A percentile compares a stretch with the other conserved stretches of the same genome.
Evolutionary conservation across 768 basidiomycete species (phyloP).

Genomic region (Hypsizygus marmoreus): DNA sequence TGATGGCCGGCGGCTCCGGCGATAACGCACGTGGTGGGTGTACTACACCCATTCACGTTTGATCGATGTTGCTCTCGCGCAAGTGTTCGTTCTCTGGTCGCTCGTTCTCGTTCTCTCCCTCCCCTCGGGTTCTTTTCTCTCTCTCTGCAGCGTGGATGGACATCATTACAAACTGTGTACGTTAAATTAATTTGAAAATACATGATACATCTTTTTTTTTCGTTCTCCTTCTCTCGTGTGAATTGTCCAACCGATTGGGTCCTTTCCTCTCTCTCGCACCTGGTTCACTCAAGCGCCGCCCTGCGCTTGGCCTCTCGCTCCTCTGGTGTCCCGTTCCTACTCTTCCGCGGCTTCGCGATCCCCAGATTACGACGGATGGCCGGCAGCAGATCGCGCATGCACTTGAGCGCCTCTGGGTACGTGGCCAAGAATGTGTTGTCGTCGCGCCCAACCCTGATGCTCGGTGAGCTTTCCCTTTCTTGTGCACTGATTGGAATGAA

Average conservation of each 20-base stretch:
- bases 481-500: too few relatives aligned
- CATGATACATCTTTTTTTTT: too few relatives aligned
- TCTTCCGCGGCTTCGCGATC: not conserved
- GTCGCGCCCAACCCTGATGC: slow-evolving; percentile 12
- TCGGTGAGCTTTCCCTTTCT: too few relatives aligned
- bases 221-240: too few relatives aligned
- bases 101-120: not conserved
- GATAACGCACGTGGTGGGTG: too few relatives aligned
- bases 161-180: not conserved
- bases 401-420: slow-evolving; percentile 16
- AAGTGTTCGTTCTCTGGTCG: not conserved
- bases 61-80: not conserved
- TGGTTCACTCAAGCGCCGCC: too few relatives aligned
- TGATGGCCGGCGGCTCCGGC: too few relatives aligned
- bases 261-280: too few relatives aligned
- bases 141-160: not conserved
- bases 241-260: too few relatives aligned
- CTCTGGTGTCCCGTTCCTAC: slow-evolving; percentile 3
- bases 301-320: not conserved
- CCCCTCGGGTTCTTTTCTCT: not conserved
- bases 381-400: slow-evolving; percentile 8
- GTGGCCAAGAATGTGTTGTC: slow-evolving; percentile 10
- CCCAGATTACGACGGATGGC: not conserved
- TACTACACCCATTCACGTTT: not conserved
- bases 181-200: not conserved